Evolutionary conservation across 1,284 basidiomycete species (phyloP).

Genomic region (Apiotrichum laibachii): DNA sequence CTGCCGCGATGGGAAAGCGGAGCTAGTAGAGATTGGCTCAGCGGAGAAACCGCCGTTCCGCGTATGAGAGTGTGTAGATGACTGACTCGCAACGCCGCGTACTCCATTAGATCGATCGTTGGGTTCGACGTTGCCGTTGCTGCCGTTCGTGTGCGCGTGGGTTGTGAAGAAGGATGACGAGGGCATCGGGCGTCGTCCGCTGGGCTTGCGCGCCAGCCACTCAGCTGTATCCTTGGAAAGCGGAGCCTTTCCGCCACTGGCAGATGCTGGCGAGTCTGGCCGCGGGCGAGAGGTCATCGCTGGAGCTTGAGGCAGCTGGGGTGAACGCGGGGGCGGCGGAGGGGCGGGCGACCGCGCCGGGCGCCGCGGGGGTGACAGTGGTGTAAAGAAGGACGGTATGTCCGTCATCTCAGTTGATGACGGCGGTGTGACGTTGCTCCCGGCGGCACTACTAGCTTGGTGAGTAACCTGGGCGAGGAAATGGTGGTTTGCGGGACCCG

Average conservation of each 20-base stretch:
- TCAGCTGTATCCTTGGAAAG: constrained; percentile 12
- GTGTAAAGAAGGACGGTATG: neutral
- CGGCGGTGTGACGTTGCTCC: neutral
- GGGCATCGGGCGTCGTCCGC: neutral
- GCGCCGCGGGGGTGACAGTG: constrained; percentile 1
- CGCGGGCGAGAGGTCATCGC: neutral
- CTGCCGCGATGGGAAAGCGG: neutral
- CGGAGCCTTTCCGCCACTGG: neutral
- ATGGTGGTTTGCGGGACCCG: neutral
- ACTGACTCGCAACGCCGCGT: neutral
- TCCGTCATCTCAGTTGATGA: neutral
- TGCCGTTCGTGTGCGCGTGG: neutral
- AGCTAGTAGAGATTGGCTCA: neutral
- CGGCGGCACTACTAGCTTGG: too few species aligned
- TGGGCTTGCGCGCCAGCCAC: constrained; percentile 21
- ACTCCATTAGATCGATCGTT: neutral
- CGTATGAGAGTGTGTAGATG: neutral
- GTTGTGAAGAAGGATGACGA: neutral
- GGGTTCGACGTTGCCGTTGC: neutral
- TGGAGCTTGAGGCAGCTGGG: neutral
- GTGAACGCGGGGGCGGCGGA: neutral
- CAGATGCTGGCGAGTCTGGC: neutral
- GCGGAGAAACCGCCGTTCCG: neutral
- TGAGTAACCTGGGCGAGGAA: neutral
- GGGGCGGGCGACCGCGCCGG: neutral